These are phyloP conservation scores for Phialocephala sp. DNA, from an alignment of 2,329 filamentous ascomycete genomes.

Conservation along the genomic window DNA sequence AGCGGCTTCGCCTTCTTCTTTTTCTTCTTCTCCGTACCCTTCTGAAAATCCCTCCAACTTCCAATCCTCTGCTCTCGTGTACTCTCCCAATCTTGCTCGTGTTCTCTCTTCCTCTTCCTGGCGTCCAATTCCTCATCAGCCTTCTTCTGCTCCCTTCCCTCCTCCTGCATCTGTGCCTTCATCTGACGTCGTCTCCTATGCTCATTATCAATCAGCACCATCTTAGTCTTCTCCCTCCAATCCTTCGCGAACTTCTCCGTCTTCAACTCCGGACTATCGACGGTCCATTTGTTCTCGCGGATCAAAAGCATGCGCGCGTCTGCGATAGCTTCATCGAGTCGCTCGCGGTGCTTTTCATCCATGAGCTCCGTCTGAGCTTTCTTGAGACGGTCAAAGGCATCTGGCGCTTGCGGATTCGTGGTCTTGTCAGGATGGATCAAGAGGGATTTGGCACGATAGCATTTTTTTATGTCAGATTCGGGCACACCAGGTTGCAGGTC, in stretches of 20 bases:
- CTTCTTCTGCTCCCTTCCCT: slow-evolving; percentile 85
- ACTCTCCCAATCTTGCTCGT: slow-evolving; percentile 94
- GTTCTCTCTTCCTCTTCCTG: slow-evolving; percentile 85
- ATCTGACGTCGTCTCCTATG: slow-evolving; percentile 81
- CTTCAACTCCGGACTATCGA: slow-evolving; percentile 85
- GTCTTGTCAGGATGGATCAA: slow-evolving; percentile 99
- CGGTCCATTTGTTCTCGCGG: slow-evolving; percentile 90
- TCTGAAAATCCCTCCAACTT: slow-evolving; percentile 92
- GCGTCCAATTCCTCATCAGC: slow-evolving; percentile 84
- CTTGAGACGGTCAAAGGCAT: slow-evolving; percentile 95
- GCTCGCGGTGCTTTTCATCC: slow-evolving; percentile 88
- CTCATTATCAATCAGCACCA: slow-evolving; percentile 93
- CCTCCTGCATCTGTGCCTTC: slow-evolving; percentile 95
- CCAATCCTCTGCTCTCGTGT: slow-evolving; percentile 89
- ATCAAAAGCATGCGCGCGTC: slow-evolving; percentile 95
- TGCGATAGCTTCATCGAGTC: slow-evolving; percentile 92
- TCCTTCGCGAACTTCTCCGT: slow-evolving; percentile 80
- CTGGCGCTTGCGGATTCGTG: slow-evolving; percentile 84
- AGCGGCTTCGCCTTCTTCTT: slow-evolving; percentile 61
- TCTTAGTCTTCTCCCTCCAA: slow-evolving; percentile 89
- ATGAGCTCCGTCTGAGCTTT: slow-evolving; percentile 91
- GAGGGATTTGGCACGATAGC: slow-evolving; percentile 97
- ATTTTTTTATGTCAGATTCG: slow-evolving; percentile 92
- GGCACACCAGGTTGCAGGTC: slow-evolving; percentile 94
- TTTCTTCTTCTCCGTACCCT: slow-evolving; percentile 68